Evolutionary conservation across 768 basidiomycete genomes (phyloP), one percentile per base, ranked within the genome.

Genomic region (Cyclocybe cylindracea): DNA sequence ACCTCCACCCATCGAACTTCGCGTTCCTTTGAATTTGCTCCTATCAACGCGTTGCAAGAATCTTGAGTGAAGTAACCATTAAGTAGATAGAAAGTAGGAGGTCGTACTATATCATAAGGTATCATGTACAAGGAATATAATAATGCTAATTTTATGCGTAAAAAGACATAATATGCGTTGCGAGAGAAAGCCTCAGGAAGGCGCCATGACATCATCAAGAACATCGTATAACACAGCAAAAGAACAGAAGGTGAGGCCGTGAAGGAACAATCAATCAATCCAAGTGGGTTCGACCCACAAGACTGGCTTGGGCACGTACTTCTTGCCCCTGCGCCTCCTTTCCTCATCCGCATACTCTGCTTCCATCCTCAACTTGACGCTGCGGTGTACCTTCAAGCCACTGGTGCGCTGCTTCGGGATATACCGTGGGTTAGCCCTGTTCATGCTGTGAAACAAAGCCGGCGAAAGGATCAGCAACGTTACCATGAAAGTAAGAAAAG

Each of bases 321-420:
- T 67, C 48, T 68, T 66, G 2, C 72, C 70, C 43, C 59, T 62
- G 29, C 47, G 34, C 13, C 62, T 50, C 39, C 54, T 61, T 52
- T 43, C 51, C 43, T 66, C 66, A 43, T 69, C 61, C n/a, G 66
- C 67, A 54, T 68, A 68, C 19, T 75, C 71, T 0, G 83, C 80
- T 35, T 82, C 78, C 74, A 81, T 78, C 51, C 85, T 71, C 53
- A 78, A 62, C 63, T 73, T 72, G 24, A 84, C 82, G 45, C 71
- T 78, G 33, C 80, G 63, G 56, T 83, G 82, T 13, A 83, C 70
- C 55, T 77, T 78, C 44, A 82, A 67, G 0, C 73, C 72, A 29
- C 60, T 55, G 5, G 54, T 62, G n/a, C 67, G 54, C 59, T 78
- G 75, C 38, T 71, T 64, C 2, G 73, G 77, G 9, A 84, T 78